Conservation (phyloP, 331 rosid genomes). For the Cydonia oblonga region DNA sequence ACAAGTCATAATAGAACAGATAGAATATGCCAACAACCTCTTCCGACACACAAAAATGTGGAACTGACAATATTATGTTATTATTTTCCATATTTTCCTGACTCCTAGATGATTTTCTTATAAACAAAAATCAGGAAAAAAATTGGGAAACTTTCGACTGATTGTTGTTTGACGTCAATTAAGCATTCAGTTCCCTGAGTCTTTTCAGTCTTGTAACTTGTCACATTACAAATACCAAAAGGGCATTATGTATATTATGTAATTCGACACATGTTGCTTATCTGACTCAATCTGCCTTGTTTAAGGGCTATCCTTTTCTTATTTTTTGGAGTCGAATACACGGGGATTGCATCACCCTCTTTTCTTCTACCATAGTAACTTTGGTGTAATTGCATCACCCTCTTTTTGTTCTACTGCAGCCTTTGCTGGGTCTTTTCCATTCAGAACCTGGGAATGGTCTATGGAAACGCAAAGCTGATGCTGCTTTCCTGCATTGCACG, state of each 20-base stretch:
- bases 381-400: not conserved
- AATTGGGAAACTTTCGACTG: not conserved
- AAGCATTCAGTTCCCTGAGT: not conserved
- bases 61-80: not conserved
- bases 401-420: constrained; percentile 43
- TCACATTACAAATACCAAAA: not conserved
- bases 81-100: not conserved
- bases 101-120: not conserved
- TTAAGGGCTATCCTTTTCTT: not conserved
- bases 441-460: constrained; percentile 73
- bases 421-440: constrained; percentile 64
- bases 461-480: constrained; percentile 96
- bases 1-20: not conserved
- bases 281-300: not conserved
- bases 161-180: not conserved
- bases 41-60: not conserved
- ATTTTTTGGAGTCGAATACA: not conserved
- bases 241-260: not conserved
- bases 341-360: not conserved
- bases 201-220: not conserved
- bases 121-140: not conserved
- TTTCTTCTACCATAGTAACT: not conserved
- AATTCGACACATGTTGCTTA: not conserved
- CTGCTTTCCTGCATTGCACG: constrained; percentile 66
- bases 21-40: not conserved